phyloP scores from a whole-genome alignment of 2,329 filamentous ascomycete species.

The Aspergillus ochraceoroseus region DNA sequence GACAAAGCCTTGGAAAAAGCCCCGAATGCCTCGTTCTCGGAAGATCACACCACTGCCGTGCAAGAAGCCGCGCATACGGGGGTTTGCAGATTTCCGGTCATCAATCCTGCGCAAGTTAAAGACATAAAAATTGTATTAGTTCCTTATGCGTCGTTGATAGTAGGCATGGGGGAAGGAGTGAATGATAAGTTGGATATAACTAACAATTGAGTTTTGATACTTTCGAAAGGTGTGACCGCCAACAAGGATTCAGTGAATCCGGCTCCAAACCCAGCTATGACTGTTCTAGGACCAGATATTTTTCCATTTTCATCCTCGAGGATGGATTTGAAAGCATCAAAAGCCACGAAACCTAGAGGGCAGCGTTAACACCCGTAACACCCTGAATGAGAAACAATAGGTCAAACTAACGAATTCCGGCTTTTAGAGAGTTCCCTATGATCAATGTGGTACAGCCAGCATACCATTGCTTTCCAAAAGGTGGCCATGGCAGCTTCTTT shows the following conservation, averaged over 20 bases:
- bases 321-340: constrained; percentile 85
- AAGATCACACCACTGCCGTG: constrained; percentile 84
- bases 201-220: constrained; percentile 91
- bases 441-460: constrained; percentile 96
- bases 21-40: constrained; percentile 77
- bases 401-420: constrained; percentile 72
- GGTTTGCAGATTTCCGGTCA: constrained; percentile 79
- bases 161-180: neutral
- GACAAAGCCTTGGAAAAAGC: constrained; percentile 95
- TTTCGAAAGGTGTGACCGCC: constrained; percentile 94
- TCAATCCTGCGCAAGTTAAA: constrained; percentile 63
- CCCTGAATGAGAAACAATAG: neutral
- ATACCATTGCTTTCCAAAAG: constrained; percentile 93
- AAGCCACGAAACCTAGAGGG: constrained; percentile 75
- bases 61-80: constrained; percentile 84
- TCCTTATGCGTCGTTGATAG: neutral
- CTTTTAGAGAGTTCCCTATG: constrained; percentile 93
- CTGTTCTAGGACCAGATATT: constrained; percentile 82
- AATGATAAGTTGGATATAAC: constrained; percentile 23
- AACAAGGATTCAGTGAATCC: constrained; percentile 90
- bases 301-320: constrained; percentile 80
- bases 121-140: constrained; percentile 6
- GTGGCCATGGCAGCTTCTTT: constrained; percentile 89
- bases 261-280: constrained; percentile 88
- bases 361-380: neutral